These are phyloP conservation scores for Kwoniella botswanensis DNA, from an alignment of 768 basidiomycete species.

Conservation along the genomic window DNA sequence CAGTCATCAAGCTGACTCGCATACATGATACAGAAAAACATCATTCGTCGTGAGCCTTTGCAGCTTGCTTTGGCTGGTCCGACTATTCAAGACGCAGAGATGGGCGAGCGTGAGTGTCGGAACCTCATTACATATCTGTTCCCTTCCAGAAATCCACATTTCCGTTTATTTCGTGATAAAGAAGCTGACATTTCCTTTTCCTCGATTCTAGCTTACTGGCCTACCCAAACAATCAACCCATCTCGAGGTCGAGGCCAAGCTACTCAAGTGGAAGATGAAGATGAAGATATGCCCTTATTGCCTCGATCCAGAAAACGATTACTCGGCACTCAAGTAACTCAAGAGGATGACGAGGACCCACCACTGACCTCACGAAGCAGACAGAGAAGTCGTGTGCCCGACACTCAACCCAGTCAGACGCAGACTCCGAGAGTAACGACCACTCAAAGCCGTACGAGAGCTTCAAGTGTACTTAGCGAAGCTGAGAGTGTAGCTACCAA, in stretches of 20 bases:
- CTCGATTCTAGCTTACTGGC: slow-evolving; percentile 45
- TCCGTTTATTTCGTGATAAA: background rate
- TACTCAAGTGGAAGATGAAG: slow-evolving; percentile 27
- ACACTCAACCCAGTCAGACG: background rate
- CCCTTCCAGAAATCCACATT: background rate
- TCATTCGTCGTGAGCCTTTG: slow-evolving; percentile 42
- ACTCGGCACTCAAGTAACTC: slow-evolving; percentile 22
- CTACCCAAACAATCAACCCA: slow-evolving; percentile 19
- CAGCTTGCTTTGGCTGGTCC: slow-evolving; percentile 36
- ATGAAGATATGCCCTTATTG: slow-evolving; percentile 45
- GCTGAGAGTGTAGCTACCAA: slow-evolving; percentile 24
- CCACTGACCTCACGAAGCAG: slow-evolving; percentile 5
- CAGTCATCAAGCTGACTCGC: background rate
- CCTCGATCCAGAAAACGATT: slow-evolving; percentile 29
- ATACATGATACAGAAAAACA: slow-evolving; percentile 36
- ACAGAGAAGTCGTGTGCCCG: slow-evolving; percentile 18
- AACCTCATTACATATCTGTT: background rate
- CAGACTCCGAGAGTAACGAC: slow-evolving; percentile 4
- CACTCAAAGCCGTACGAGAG: slow-evolving; percentile 26
- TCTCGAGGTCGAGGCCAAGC: slow-evolving; percentile 10
- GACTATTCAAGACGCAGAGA: slow-evolving; percentile 37
- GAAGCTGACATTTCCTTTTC: background rate
- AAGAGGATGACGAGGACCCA: slow-evolving; percentile 25
- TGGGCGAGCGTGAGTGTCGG: slow-evolving; percentile 44
- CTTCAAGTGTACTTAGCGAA: slow-evolving; percentile 29